phyloP scores from a whole-genome alignment of 495 filamentous ascomycete species.

The Penicillium paxilli region DNA sequence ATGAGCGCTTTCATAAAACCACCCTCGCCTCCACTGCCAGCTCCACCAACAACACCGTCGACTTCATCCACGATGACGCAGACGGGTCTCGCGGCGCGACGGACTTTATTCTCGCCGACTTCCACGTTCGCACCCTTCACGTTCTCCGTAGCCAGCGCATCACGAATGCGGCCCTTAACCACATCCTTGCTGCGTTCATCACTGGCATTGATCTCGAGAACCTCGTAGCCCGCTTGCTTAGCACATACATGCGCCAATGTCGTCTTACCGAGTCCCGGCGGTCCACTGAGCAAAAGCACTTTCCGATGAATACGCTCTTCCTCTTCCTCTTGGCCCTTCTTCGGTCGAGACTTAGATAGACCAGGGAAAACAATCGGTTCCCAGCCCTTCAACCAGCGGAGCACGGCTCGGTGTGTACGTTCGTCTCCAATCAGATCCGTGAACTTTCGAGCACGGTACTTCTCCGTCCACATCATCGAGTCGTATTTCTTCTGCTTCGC shows the following conservation, averaged over 20 bases:
- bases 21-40: slow-evolving; percentile 68
- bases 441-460: slow-evolving; percentile 88
- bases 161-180: slow-evolving; percentile 84
- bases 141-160: slow-evolving; percentile 86
- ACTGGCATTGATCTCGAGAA: slow-evolving; percentile 93
- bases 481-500: slow-evolving; percentile 31
- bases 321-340: slow-evolving; percentile 44
- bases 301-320: slow-evolving; percentile 75
- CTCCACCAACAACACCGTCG: slow-evolving; percentile 84
- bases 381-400: slow-evolving; percentile 94
- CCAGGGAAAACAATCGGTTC: slow-evolving; percentile 89
- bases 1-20: slow-evolving; percentile 95
- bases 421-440: slow-evolving; percentile 94
- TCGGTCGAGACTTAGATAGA: slow-evolving; percentile 54
- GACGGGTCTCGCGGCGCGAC: slow-evolving; percentile 79
- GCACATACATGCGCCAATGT: slow-evolving; percentile 96
- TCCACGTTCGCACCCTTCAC: slow-evolving; percentile 77
- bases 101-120: slow-evolving; percentile 59
- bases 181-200: slow-evolving; percentile 95
- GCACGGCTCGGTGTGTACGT: slow-evolving; percentile 84
- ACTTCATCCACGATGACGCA: slow-evolving; percentile 97
- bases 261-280: slow-evolving; percentile 93
- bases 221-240: slow-evolving; percentile 90
- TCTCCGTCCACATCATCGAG: slow-evolving; percentile 78
- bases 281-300: slow-evolving; percentile 84